Base-by-base conservation (phyloP, 176 grass and related monocot genomes). In the Tillandsia leiboldiana region DNA sequence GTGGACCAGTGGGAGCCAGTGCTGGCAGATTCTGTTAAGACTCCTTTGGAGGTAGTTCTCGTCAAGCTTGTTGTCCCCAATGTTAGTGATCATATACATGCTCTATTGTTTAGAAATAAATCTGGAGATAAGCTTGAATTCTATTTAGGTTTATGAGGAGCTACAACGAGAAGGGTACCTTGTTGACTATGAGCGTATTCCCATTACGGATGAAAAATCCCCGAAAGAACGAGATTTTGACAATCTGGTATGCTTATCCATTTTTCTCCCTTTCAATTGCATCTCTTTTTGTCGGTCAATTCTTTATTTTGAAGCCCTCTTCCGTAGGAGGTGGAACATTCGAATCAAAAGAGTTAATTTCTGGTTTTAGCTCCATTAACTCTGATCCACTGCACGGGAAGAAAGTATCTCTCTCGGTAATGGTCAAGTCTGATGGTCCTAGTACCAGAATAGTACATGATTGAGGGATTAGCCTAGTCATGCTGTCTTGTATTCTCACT, bases 171-270 rank as follows among this genome's bases (percentile, higher is more conserved):
- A 92, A 86, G 94, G 94, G 65, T 97, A 93, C 77, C 86, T 90
- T 83, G 89, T 92, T 80, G 86, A 92, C 52, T 97, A 97, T 2
- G 89, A 97, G 75, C 94, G 94, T 33, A 82, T 97, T 82, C 94
- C 94, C 66, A 93, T 97, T 76, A 97, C 94, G 10, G 94, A 97
- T 72, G 94, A 97, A 80, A 97, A 97, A 64, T 91, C 89, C 64
- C 94, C 94, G 1, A 90, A 97, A 77, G 94, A 97, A 90, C 78
- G 86, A 72, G 94, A 97, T 87, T 97, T 97, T 83, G 94, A 97
- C 66, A 82, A 97, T 80, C 83, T 97, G 81, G 94, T 97, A 53
- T 85, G 89, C 83, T 82, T 61, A 64, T 51, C 42, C 14, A 63
- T 50, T 70, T 72, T 48, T 11, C 26, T 29, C 51, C 80, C 17